These are phyloP conservation scores for Saccharomycopsis amapae DNA, from an alignment of 805 yeast species.

Conservation along the genomic window DNA sequence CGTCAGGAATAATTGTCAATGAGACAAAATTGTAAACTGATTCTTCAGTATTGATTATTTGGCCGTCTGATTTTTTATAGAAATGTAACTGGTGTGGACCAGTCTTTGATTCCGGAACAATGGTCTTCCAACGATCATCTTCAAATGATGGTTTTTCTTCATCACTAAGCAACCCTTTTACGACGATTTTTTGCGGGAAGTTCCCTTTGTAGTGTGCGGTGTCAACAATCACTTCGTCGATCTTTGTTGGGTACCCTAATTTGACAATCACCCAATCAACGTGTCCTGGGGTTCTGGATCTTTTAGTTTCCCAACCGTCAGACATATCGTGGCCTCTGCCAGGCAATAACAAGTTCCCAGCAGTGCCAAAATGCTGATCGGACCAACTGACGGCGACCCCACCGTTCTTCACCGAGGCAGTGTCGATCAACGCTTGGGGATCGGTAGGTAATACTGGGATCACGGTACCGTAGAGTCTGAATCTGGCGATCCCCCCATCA, in stretches of 20 bases:
- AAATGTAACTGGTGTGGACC: slow-evolving; percentile 79
- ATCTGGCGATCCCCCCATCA: slow-evolving; percentile 96
- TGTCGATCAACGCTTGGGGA: slow-evolving; percentile 45
- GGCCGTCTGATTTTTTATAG: slow-evolving; percentile 32
- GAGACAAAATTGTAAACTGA: slow-evolving; percentile 58
- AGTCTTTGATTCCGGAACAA: slow-evolving; percentile 67
- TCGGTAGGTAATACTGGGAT: slow-evolving; percentile 58
- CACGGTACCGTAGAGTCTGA: slow-evolving; percentile 81
- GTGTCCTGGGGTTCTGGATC: slow-evolving; percentile 80
- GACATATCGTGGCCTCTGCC: slow-evolving; percentile 96
- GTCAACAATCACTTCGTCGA: slow-evolving; percentile 63
- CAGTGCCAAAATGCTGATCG: slow-evolving; percentile 93
- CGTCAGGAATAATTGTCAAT: slow-evolving; percentile 87
- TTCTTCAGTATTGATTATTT: slow-evolving; percentile 18
- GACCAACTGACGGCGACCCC: slow-evolving; percentile 80
- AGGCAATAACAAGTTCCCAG: slow-evolving; percentile 81
- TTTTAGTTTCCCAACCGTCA: slow-evolving; percentile 96
- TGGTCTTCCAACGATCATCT: slow-evolving; percentile 47
- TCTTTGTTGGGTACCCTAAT: slow-evolving; percentile 58
- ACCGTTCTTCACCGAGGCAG: slow-evolving; percentile 79
- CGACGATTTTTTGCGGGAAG: slow-evolving; percentile 72
- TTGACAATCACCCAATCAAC: slow-evolving; percentile 86
- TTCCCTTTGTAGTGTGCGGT: slow-evolving; percentile 95
- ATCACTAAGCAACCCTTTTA: slow-evolving; percentile 48
- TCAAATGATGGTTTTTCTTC: slow-evolving; percentile 32